Evolutionary conservation across 306 rosid genomes (phyloP).

Genomic region (Castanospermum australe): DNA sequence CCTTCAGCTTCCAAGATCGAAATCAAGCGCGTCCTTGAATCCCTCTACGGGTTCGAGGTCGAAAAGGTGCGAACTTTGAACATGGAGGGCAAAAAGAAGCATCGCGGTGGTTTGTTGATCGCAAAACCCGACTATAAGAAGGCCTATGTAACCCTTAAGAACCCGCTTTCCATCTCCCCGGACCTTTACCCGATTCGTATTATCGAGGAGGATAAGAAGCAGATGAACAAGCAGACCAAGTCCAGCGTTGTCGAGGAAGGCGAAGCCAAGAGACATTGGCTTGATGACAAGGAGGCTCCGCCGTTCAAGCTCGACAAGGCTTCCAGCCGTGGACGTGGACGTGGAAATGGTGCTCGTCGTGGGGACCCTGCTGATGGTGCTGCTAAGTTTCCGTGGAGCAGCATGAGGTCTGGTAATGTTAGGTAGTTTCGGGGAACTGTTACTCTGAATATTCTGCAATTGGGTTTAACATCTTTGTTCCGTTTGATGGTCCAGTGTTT

Average conservation of each 20-base stretch:
- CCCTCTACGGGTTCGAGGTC: slow-evolving; percentile 87
- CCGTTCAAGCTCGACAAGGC: slow-evolving; percentile 17
- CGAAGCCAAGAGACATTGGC: slow-evolving; percentile 69
- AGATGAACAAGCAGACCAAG: slow-evolving; percentile 47
- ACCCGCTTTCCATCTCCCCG: slow-evolving; percentile 61
- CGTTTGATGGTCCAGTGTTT: not conserved
- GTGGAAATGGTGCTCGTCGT: not conserved
- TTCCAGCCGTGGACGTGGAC: not conserved
- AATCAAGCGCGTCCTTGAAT: slow-evolving; percentile 85
- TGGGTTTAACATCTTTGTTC: not conserved
- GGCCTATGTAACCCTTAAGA: slow-evolving; percentile 76
- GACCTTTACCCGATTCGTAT: slow-evolving; percentile 61
- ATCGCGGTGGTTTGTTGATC: slow-evolving; percentile 61
- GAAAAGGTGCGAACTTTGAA: slow-evolving; percentile 77
- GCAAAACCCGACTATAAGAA: slow-evolving; percentile 81
- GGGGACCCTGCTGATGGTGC: not conserved
- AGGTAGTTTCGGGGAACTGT: slow-evolving; percentile 34
- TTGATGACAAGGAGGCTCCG: slow-evolving; percentile 37
- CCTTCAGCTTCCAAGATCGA: slow-evolving; percentile 95
- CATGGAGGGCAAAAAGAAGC: slow-evolving; percentile 92
- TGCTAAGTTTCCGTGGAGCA: slow-evolving; percentile 79
- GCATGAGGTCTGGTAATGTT: slow-evolving; percentile 57
- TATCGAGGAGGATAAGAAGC: slow-evolving; percentile 56
- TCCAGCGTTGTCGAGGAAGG: slow-evolving; percentile 56
- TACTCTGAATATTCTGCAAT: too few relatives aligned